phyloP scores from a whole-genome alignment of 2,329 filamentous ascomycete species.

The Phyllosticta capitalensis region DNA sequence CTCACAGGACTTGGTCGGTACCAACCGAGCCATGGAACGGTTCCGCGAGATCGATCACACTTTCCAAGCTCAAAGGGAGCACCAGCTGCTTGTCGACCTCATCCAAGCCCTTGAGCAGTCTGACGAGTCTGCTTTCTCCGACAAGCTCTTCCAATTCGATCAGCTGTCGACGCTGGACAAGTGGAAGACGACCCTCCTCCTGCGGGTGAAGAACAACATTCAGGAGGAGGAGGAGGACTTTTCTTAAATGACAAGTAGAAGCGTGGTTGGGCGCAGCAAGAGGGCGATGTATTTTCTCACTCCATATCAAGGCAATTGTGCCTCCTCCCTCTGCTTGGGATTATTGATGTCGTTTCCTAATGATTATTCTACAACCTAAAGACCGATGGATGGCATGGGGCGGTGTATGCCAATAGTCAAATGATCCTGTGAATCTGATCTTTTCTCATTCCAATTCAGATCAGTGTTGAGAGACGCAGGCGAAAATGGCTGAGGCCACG shows the following conservation, averaged over 20 bases:
- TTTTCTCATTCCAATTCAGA: too few species aligned
- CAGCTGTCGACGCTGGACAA: slow-evolving; percentile 90
- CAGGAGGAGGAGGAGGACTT: slow-evolving; percentile 62
- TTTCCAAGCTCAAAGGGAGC: slow-evolving; percentile 70
- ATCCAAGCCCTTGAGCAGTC: slow-evolving; percentile 63
- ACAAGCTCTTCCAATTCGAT: slow-evolving; percentile 77
- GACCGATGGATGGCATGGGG: background rate
- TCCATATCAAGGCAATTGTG: background rate
- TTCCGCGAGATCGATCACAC: slow-evolving; percentile 56
- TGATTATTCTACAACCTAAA: background rate
- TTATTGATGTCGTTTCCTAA: background rate
- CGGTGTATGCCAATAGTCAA: background rate
- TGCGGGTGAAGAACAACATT: slow-evolving; percentile 76
- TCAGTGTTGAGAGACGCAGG: too few species aligned
- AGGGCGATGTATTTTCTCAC: background rate
- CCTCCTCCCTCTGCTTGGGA: background rate
- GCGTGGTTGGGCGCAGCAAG: background rate
- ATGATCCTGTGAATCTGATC: too few species aligned
- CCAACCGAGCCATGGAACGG: slow-evolving; percentile 68
- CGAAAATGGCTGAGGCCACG: background rate
- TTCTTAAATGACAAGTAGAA: slow-evolving; percentile 36
- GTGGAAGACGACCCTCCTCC: slow-evolving; percentile 85
- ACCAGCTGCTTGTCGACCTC: slow-evolving; percentile 71
- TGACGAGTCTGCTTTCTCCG: slow-evolving; percentile 73
- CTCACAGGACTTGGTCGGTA: slow-evolving; percentile 60